phyloP scores from a whole-genome alignment of 345 rosid species.

The Mangifera indica region DNA sequence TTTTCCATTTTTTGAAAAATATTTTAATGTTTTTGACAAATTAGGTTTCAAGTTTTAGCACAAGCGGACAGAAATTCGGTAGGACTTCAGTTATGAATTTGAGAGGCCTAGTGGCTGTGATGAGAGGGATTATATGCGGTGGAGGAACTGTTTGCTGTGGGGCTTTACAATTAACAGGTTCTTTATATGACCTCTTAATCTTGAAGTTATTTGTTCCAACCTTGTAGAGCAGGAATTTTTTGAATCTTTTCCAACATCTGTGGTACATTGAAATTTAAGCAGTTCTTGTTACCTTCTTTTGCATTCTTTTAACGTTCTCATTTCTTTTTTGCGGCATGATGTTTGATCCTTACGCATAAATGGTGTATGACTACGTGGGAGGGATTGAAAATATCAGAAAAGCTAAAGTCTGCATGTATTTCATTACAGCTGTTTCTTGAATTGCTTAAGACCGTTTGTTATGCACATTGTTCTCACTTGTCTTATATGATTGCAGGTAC shows the following conservation, averaged over 20 bases:
- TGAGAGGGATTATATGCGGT: slow-evolving; percentile 65
- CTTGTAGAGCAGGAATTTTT: slow-evolving; percentile 31
- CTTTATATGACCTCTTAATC: slow-evolving; percentile 20
- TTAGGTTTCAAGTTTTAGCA: slow-evolving; percentile 75
- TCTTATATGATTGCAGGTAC: slow-evolving; percentile 43
- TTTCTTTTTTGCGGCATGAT: slow-evolving; percentile 58
- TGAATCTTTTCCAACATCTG: slow-evolving; percentile 15
- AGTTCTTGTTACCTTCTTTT: background rate
- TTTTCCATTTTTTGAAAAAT: background rate
- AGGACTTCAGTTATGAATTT: slow-evolving; percentile 27
- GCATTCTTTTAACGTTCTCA: background rate
- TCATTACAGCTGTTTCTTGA: slow-evolving; percentile 31
- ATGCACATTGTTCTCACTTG: slow-evolving; percentile 20
- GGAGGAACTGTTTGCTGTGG: slow-evolving; percentile 73
- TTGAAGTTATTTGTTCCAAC: slow-evolving; percentile 26
- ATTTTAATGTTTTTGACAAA: slow-evolving; percentile 10
- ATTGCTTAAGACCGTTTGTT: slow-evolving; percentile 17
- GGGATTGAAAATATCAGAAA: slow-evolving; percentile 85
- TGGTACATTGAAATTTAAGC: background rate
- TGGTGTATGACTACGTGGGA: slow-evolving; percentile 82
- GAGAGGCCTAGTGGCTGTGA: slow-evolving; percentile 44
- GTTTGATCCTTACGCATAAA: slow-evolving; percentile 86
- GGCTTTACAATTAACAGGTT: slow-evolving; percentile 97
- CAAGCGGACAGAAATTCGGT: slow-evolving; percentile 31
- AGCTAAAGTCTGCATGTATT: slow-evolving; percentile 87